Conservation (phyloP, 169 alveolate genomes). For the Plasmodium cynomolgi region DNA sequence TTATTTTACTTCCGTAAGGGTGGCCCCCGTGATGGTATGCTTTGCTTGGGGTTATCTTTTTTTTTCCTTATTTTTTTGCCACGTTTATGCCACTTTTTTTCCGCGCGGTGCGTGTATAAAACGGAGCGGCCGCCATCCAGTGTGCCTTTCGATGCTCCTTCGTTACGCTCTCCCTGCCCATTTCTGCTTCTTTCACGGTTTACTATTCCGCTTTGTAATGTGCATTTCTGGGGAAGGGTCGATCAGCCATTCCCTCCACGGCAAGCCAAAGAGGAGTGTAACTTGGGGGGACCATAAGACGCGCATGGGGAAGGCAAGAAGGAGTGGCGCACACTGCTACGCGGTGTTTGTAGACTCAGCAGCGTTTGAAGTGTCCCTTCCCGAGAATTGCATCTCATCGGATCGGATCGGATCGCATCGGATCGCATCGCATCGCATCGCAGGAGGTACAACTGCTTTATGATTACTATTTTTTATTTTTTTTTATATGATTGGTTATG, state of each 20-base stretch:
- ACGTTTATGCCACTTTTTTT: neutral
- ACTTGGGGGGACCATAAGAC: neutral
- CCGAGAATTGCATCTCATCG: neutral
- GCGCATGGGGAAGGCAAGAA: neutral
- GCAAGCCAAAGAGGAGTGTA: neutral
- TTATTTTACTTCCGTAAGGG: neutral
- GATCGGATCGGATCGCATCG: no score
- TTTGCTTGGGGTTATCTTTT: neutral
- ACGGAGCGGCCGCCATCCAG: neutral
- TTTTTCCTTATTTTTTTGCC: neutral
- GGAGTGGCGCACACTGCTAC: neutral
- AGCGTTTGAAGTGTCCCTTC: neutral
- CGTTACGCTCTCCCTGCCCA: neutral
- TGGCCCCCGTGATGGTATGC: neutral
- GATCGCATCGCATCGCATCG: neutral
- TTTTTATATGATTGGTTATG: neutral
- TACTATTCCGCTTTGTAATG: neutral
- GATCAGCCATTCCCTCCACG: neutral
- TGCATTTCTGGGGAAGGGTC: neutral
- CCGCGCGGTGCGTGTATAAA: neutral
- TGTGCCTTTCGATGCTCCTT: neutral
- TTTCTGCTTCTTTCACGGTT: neutral
- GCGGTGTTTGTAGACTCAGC: neutral
- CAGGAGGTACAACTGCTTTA: neutral
- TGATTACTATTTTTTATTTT: neutral